phyloP scores from a whole-genome alignment of 257 asterid species.

The Coffea canephora region DNA sequence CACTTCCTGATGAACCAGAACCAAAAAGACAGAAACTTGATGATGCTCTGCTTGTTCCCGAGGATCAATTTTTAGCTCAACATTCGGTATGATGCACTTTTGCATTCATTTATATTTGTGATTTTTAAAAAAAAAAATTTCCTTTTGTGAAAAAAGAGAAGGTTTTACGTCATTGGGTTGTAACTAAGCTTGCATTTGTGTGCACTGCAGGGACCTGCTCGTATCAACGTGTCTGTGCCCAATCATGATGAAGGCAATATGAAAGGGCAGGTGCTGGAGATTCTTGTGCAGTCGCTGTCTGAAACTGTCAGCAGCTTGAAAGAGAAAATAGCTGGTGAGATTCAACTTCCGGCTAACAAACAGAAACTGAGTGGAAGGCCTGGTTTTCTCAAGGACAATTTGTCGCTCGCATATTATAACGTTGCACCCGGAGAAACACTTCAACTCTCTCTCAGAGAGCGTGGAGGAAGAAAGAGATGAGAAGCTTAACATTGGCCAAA shows the following conservation, averaged over 20 bases:
- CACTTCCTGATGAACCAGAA: constrained; percentile 93
- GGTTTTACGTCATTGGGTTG: not conserved
- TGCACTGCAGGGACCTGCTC: constrained; percentile 75
- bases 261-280: constrained; percentile 84
- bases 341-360: constrained; percentile 90
- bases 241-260: constrained; percentile 87
- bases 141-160: not conserved
- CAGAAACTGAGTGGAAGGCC: constrained; percentile 98
- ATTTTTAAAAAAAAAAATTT: not conserved
- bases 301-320: constrained; percentile 85
- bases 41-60: constrained; percentile 76
- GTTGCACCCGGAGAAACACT: constrained; percentile 22
- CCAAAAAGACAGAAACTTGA: constrained; percentile 92
- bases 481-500: constrained; percentile 20
- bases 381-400: constrained; percentile 94
- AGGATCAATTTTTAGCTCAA: constrained; percentile 78
- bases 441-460: constrained; percentile 85
- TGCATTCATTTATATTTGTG: not conserved
- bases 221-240: constrained; percentile 68
- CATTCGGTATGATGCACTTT: constrained; percentile 51
- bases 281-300: constrained; percentile 64
- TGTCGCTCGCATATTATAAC: constrained; percentile 85
- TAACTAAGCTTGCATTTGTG: constrained; percentile 11
- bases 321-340: constrained; percentile 92
- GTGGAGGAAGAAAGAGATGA: constrained; percentile 98